A percentile compares a stretch with the other conserved stretches of the same genome.
These are phyloP conservation scores for Globisporangium ultimum DNA, from an alignment of 352 stramenopile genomes.

Conservation along the genomic window DNA sequence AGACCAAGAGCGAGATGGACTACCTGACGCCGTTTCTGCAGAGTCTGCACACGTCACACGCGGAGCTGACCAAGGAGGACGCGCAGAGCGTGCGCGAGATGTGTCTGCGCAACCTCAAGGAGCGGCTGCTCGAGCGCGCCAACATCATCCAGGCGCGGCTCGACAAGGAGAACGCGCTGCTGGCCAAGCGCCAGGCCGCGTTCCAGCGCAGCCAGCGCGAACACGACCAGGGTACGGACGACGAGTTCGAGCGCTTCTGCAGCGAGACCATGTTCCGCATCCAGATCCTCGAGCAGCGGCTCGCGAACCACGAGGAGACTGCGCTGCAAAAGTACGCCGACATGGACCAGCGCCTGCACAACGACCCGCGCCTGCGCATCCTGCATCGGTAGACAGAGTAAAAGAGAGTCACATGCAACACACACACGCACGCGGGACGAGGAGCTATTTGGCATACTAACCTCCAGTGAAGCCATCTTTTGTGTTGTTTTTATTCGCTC, in stretches of 20 bases:
- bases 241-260: conserved; percentile 94
- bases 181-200: conserved; percentile 90
- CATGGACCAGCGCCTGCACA: conserved; percentile 90
- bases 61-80: conserved; percentile 77
- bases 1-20: conserved; percentile 83
- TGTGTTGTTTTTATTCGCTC: conserved; percentile 60
- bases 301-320: conserved; percentile 90
- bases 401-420: neutral
- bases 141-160: conserved; percentile 94
- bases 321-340: conserved; percentile 93
- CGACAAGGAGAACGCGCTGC: conserved; percentile 90
- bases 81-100: conserved; percentile 83
- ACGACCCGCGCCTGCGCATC: conserved; percentile 75
- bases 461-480: conserved; percentile 63
- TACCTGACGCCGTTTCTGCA: conserved; percentile 94
- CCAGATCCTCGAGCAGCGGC: conserved; percentile 92
- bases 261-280: conserved; percentile 96
- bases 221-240: conserved; percentile 88
- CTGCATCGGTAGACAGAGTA: conserved; percentile 59
- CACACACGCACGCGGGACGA: neutral
- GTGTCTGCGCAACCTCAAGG: conserved; percentile 92
- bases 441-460: conserved; percentile 7
- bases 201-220: conserved; percentile 92
- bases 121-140: conserved; percentile 89
- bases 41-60: conserved; percentile 46